phyloP scores from a whole-genome alignment of 1,284 basidiomycete genomes.

The Anthracocystis setariae region DNA sequence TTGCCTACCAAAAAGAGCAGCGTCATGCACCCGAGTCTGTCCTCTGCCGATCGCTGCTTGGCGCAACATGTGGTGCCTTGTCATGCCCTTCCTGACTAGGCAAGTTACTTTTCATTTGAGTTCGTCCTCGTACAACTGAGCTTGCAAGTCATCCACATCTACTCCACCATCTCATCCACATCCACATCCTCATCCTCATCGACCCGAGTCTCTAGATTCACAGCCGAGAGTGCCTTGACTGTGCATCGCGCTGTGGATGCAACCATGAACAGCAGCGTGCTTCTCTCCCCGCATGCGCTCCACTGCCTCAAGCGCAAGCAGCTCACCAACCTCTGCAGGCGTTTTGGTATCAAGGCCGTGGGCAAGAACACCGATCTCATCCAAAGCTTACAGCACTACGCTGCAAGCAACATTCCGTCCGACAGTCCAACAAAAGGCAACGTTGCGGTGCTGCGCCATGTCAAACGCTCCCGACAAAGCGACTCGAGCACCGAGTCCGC shows the following conservation, averaged over 20 bases:
- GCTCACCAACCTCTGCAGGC: constrained; percentile 51
- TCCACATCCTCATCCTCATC: background rate
- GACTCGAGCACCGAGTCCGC: constrained; percentile 29
- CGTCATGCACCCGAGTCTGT: constrained; percentile 5
- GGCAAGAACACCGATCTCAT: constrained; percentile 53
- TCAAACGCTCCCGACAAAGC: constrained; percentile 42
- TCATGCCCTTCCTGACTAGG: constrained; percentile 15
- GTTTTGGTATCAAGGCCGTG: constrained; percentile 50
- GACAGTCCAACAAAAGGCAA: constrained; percentile 48
- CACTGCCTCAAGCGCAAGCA: constrained; percentile 58
- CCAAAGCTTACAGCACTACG: constrained; percentile 40
- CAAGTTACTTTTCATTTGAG: background rate
- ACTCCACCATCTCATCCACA: background rate
- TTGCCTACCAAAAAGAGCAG: constrained; percentile 19
- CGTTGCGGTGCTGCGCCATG: constrained; percentile 37
- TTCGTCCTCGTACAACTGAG: background rate
- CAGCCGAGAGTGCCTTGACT: constrained; percentile 10
- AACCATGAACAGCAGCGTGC: constrained; percentile 37
- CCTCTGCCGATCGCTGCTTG: constrained; percentile 7
- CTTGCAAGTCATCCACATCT: background rate
- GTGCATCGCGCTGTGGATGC: constrained; percentile 1
- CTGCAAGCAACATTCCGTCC: constrained; percentile 37
- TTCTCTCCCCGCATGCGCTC: constrained; percentile 50
- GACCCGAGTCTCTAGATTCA: background rate
- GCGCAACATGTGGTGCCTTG: constrained; percentile 4